Evolutionary conservation across 257 asterid species (phyloP), one percentile per base, ranked within the genome.

Genomic region (Gardenia jasminoides): DNA sequence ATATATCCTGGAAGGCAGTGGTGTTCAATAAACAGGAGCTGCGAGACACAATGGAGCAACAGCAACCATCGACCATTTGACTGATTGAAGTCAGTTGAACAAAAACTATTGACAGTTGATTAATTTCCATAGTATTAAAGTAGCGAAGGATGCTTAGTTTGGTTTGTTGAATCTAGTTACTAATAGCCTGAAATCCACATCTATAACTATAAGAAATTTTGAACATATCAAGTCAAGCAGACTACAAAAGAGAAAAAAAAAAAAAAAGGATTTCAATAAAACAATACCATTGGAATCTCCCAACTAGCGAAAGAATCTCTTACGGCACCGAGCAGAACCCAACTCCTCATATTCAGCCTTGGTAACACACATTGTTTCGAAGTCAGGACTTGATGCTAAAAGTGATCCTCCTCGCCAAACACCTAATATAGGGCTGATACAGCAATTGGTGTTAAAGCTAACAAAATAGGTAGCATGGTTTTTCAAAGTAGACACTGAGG

Each of bases 401-500:
- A 95, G 97, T 13, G 99, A 95, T 5, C 99, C 99, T 43, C 99
- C 99, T 22, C 98, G 90, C 99, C 99, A 95, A 78, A 91, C 99
- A 76, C 99, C 97, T 81, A 92, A 80, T 46, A 95, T 89, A 67
- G 98, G 98, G 89, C 99, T 95, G 92, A 67, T 72, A 47, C 80
- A 77, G 72, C 46, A 79, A 81, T 66, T 62, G 6, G 81, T 78
- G 26, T 50, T 75, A 76, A 28, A 48, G 64, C 39, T 47, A 33
- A 31, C 81, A 30, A 43, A 72, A 69, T 70, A 48, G 33, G 75
- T 20, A 67, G 31, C 58, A 72, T 74, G 74, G 70, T 62, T 31
- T 52, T 67, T 79, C 59, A 62, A 72, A 56, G 65, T 83, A 77
- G 78, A 33, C 71, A 50, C 58, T 22, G 73, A 69, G 47, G 48